Evolutionary conservation across 164 flowering plant species (phyloP).

Genomic region (Aristolochia fimbriata): DNA sequence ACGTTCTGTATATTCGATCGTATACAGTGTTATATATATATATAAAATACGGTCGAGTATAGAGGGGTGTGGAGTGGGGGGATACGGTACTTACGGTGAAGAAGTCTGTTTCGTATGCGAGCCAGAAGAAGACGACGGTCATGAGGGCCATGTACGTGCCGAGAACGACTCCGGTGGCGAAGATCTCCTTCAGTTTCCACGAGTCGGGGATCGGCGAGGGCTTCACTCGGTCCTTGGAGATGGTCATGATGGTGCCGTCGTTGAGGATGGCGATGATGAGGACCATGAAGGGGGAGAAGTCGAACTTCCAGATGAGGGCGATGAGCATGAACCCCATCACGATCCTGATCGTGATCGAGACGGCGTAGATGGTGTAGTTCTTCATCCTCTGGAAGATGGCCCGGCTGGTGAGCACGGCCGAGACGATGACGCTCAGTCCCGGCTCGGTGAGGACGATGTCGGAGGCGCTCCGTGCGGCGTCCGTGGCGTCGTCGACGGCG

Average conservation of each 20-base stretch:
- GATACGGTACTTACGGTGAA: slow-evolving; percentile 26
- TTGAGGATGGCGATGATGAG: slow-evolving; percentile 31
- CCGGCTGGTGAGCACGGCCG: slow-evolving; percentile 26
- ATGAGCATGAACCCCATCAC: slow-evolving; percentile 33
- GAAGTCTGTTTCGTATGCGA: slow-evolving; percentile 18
- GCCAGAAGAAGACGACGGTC: slow-evolving; percentile 33
- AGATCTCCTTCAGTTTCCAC: slow-evolving; percentile 33
- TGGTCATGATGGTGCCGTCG: slow-evolving; percentile 38
- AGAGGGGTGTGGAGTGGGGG: too few relatives aligned
- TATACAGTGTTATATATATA: too few relatives aligned
- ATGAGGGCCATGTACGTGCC: slow-evolving; percentile 28
- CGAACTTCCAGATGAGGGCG: slow-evolving; percentile 35
- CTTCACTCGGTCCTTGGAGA: slow-evolving; percentile 31
- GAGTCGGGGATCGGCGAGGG: slow-evolving; percentile 37
- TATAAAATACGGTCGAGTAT: too few relatives aligned
- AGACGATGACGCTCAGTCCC: slow-evolving; percentile 26
- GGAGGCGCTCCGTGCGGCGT: slow-evolving; percentile 36
- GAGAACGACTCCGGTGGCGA: slow-evolving; percentile 31
- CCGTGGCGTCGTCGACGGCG: slow-evolving; percentile 38
- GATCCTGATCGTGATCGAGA: slow-evolving; percentile 32
- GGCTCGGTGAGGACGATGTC: slow-evolving; percentile 39
- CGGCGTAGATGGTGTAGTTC: slow-evolving; percentile 36
- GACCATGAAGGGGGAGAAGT: slow-evolving; percentile 37
- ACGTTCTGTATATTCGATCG: slow-evolving; percentile 19
- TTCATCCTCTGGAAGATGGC: slow-evolving; percentile 35